phyloP scores from a whole-genome alignment of 179 eudicot species.

The Carnegiea gigantea region DNA sequence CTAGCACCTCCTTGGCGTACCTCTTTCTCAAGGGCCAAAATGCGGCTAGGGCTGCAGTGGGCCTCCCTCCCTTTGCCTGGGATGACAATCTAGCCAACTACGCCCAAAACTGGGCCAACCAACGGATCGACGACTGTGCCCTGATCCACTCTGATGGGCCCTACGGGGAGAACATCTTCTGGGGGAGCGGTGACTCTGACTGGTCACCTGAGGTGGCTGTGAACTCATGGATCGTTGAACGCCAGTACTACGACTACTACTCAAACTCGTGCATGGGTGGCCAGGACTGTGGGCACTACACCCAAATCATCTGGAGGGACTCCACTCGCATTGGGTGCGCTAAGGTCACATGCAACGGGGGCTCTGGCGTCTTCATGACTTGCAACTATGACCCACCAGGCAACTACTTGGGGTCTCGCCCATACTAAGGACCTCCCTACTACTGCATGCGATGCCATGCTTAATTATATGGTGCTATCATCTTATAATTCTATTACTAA shows the following conservation, averaged over 20 bases:
- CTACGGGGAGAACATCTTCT: constrained; percentile 74
- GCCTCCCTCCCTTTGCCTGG: constrained; percentile 33
- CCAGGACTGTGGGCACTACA: constrained; percentile 56
- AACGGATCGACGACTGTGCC: constrained; percentile 26
- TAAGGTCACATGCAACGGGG: constrained; percentile 7
- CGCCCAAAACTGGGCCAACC: constrained; percentile 51
- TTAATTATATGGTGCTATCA: neutral
- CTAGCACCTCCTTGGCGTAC: neutral
- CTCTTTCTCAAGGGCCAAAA: constrained; percentile 18
- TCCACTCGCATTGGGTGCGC: constrained; percentile 63
- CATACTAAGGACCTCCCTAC: constrained; percentile 35
- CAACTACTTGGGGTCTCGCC: constrained; percentile 54
- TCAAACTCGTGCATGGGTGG: constrained; percentile 47
- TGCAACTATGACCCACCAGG: constrained; percentile 79
- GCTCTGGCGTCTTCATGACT: constrained; percentile 13
- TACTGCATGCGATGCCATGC: neutral
- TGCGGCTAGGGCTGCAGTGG: constrained; percentile 16
- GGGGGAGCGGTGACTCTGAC: constrained; percentile 46
- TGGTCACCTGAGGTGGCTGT: constrained; percentile 42
- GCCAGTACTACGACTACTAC: constrained; percentile 35
- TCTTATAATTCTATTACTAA: neutral
- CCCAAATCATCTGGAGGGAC: constrained; percentile 11
- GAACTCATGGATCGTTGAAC: constrained; percentile 46
- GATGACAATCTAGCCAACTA: constrained; percentile 29
- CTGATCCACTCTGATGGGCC: constrained; percentile 30